Percentiles rank a stretch among this genome's conserved stretches.
These are phyloP conservation scores for Artemisia annua DNA, from an alignment of 129 eudicot genomes.

Conservation along the genomic window DNA sequence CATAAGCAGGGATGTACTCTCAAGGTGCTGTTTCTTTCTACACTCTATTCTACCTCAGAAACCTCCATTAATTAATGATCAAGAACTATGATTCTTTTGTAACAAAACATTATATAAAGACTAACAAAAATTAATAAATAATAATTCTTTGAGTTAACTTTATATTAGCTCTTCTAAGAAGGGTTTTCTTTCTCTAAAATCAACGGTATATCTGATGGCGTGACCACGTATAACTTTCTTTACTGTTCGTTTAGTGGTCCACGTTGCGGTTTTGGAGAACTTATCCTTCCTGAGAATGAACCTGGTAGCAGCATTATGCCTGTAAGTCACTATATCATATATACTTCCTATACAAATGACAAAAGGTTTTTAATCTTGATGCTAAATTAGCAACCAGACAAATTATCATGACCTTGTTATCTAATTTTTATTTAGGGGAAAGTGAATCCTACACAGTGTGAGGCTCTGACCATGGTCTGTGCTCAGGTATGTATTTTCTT, in stretches of 20 bases:
- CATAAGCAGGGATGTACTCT: constrained; percentile 93
- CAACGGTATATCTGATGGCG: too few relatives aligned
- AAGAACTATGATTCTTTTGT: too few relatives aligned
- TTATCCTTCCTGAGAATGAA: constrained; percentile 96
- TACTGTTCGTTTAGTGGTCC: constrained; percentile 82
- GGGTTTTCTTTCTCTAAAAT: too few relatives aligned
- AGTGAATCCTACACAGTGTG: constrained; percentile 97
- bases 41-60: not conserved
- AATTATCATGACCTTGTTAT: constrained; percentile 14
- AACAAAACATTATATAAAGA: too few relatives aligned
- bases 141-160: not conserved
- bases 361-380: not conserved
- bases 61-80: too few relatives aligned
- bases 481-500: constrained; percentile 67
- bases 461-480: constrained; percentile 97
- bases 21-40: constrained; percentile 54
- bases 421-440: constrained; percentile 62
- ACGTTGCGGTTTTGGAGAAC: constrained; percentile 97
- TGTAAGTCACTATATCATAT: constrained; percentile 45
- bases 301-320: constrained; percentile 99
- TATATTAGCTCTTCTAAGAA: not conserved
- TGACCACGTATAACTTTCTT: too few relatives aligned
- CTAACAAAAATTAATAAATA: not conserved
- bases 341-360: not conserved
- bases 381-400: constrained; percentile 9